phyloP scores from a whole-genome alignment of 2,329 filamentous ascomycete genomes.

The Stachybotrys echinatus region DNA sequence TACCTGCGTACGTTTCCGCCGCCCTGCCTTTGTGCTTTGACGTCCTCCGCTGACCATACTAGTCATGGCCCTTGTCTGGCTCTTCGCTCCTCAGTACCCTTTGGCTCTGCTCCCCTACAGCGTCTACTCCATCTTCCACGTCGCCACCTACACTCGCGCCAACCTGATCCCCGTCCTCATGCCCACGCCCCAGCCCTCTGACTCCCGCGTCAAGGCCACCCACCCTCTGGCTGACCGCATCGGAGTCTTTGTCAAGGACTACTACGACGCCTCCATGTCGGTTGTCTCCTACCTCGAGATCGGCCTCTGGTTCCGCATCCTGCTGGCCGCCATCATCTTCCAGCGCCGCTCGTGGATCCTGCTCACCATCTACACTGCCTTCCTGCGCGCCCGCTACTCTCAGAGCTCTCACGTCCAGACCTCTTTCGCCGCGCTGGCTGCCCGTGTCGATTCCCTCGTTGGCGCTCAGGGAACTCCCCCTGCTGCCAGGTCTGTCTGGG shows the following conservation, averaged over 20 bases:
- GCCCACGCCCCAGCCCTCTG: slow-evolving; percentile 57
- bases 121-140: slow-evolving; percentile 98
- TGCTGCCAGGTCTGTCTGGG: slow-evolving; percentile 73
- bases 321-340: slow-evolving; percentile 80
- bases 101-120: slow-evolving; percentile 89
- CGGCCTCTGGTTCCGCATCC: slow-evolving; percentile 74
- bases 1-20: slow-evolving; percentile 69
- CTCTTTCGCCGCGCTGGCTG: slow-evolving; percentile 66
- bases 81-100: slow-evolving; percentile 82
- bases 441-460: slow-evolving; percentile 73
- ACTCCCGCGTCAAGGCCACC: slow-evolving; percentile 42
- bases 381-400: slow-evolving; percentile 82
- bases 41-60: slow-evolving; percentile 4
- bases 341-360: slow-evolving; percentile 88
- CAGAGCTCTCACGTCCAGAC: slow-evolving; percentile 93
- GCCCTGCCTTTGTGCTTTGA: not conserved
- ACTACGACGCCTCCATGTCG: slow-evolving; percentile 95
- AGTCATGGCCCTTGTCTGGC: slow-evolving; percentile 95
- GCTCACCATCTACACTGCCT: slow-evolving; percentile 78
- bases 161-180: slow-evolving; percentile 86
- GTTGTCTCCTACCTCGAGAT: slow-evolving; percentile 88
- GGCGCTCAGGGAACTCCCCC: slow-evolving; percentile 85
- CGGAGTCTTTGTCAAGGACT: slow-evolving; percentile 91
- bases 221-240: slow-evolving; percentile 74
- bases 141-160: slow-evolving; percentile 90